Conservation (phyloP, 2,329 filamentous ascomycete genomes). For the Penicillium hesseltinei region DNA sequence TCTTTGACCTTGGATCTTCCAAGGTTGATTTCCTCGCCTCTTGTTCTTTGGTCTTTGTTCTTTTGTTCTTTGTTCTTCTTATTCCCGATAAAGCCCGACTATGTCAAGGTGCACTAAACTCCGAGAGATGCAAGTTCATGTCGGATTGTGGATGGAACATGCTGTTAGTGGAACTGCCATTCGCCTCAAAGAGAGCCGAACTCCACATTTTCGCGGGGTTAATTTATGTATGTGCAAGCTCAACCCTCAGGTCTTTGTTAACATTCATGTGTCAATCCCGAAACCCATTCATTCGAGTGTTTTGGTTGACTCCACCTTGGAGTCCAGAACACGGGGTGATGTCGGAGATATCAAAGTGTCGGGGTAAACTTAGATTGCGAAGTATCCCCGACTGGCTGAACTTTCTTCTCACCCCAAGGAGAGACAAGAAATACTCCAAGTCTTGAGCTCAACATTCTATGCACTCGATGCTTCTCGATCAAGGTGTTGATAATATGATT, state of each 20-base stretch:
- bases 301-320: not conserved
- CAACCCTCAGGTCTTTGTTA: not conserved
- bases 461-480: slow-evolving; percentile 15
- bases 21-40: not conserved
- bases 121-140: not conserved
- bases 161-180: not conserved
- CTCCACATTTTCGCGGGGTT: not conserved
- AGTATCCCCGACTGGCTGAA: slow-evolving; percentile 1
- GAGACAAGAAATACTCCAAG: not conserved
- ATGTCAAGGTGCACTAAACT: not conserved
- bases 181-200: not conserved
- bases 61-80: not conserved
- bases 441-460: slow-evolving; percentile 9
- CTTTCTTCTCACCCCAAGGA: not conserved
- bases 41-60: too few relatives aligned
- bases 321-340: not conserved
- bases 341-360: not conserved
- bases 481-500: slow-evolving; percentile 15
- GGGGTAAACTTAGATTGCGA: not conserved
- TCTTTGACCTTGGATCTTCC: not conserved
- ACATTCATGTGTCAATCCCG: not conserved
- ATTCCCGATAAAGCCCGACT: not conserved
- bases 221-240: not conserved
- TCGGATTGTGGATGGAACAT: not conserved
- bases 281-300: not conserved